phyloP scores from a whole-genome alignment of 2,329 filamentous ascomycete genomes.

The Huntiella bhutanensis region DNA sequence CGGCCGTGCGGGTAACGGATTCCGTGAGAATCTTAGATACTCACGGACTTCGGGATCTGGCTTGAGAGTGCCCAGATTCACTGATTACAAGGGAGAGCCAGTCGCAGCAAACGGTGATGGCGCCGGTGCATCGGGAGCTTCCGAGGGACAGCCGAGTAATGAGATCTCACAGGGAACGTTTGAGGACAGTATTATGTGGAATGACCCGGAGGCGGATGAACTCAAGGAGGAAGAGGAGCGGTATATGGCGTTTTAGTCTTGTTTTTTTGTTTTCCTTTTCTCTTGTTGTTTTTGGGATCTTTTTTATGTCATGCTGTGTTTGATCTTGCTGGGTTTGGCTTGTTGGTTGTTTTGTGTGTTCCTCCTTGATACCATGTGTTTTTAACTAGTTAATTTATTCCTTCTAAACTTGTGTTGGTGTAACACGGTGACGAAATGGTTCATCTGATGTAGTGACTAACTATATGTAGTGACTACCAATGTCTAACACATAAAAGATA shows the following conservation, averaged over 20 bases:
- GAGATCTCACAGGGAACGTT: neutral
- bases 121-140: too few species aligned
- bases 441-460: neutral
- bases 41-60: slow-evolving; percentile 67
- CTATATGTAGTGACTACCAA: slow-evolving; percentile 31
- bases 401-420: neutral
- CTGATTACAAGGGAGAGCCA: slow-evolving; percentile 71
- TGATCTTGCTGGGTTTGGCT: slow-evolving; percentile 2
- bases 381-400: neutral
- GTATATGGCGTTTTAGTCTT: slow-evolving; percentile 51
- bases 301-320: neutral
- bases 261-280: slow-evolving; percentile 12
- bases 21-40: slow-evolving; percentile 71
- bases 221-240: slow-evolving; percentile 70
- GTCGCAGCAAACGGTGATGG: slow-evolving; percentile 25
- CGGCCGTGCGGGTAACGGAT: slow-evolving; percentile 31
- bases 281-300: slow-evolving; percentile 1
- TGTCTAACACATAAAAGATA: slow-evolving; percentile 49
- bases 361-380: neutral
- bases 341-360: neutral
- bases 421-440: neutral
- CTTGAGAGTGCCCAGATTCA: slow-evolving; percentile 80
- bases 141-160: too few species aligned
- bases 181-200: slow-evolving; percentile 21
- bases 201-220: slow-evolving; percentile 42